Evolutionary conservation across 345 rosid genomes (phyloP), one percentile per base, ranked within the genome.

Genomic region (Sonneratia alba): DNA sequence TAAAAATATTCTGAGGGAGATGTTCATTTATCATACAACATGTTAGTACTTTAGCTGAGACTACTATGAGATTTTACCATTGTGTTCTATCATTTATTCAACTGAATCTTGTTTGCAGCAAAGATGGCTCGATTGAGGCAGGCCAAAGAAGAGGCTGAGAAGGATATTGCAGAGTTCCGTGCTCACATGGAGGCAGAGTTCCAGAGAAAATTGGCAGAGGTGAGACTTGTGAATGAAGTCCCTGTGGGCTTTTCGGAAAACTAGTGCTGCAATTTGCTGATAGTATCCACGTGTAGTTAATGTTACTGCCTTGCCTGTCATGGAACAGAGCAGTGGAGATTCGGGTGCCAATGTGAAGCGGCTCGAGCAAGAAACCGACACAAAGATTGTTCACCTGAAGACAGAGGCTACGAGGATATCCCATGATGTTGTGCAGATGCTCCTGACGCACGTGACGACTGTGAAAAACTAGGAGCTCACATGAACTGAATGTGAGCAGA

Each of bases 101-200:
- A 15, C 53, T 21, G 12, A 34, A 2, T 68, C 36, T 15, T 68
- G 21, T 74, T 51, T 67, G 38, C 76, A 94, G 97, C 83, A 22
- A 94, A 94, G 86, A 53, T 87, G 86, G 82, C 91, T 69, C 88
- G 95, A 73, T 73, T 94, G 78, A 91, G 85, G 77, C 95, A 85
- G 79, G 96, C 98, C 77, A 89, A 91, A 80, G 96, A 91, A 70
- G 95, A 89, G 77, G 95, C 91, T 59, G 95, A 86, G 71, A 89
- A 76, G 77, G 95, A 89, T 81, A 66, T 88, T 75, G 76, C 89
- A 78, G 84, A 83, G 18, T 89, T 78, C 70, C 91, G 87, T 69
- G 84, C 90, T 66, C 91, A 77, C 49, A 81, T 88, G 70, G 97
- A 94, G 78, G 77, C 78, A 56, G 87, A 84, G 49, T 94, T 85